These are phyloP conservation scores for Physcia stellaris DNA, from an alignment of 495 filamentous ascomycete genomes.

Conservation along the genomic window DNA sequence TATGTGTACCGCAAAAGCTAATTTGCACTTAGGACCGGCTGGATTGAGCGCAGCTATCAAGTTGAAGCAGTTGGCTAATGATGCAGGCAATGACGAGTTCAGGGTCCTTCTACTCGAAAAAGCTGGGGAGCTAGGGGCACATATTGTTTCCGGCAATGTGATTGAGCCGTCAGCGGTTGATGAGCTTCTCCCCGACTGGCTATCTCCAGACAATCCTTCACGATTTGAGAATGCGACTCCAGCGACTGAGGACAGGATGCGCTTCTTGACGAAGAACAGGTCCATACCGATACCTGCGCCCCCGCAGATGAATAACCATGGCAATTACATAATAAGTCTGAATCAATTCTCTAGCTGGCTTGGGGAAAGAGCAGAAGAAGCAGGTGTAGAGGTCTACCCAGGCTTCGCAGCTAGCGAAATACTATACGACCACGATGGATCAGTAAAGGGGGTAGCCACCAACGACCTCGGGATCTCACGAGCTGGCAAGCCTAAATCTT, in stretches of 20 bases:
- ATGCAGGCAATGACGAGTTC: constrained; percentile 92
- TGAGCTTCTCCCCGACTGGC: constrained; percentile 90
- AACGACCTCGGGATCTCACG: constrained; percentile 82
- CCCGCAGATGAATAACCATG: constrained; percentile 96
- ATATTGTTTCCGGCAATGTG: constrained; percentile 92
- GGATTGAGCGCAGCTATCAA: constrained; percentile 88
- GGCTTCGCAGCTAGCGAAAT: constrained; percentile 93
- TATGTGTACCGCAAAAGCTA: constrained; percentile 5
- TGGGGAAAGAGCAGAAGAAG: constrained; percentile 83
- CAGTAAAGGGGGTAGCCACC: constrained; percentile 87
- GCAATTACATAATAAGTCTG: constrained; percentile 93
- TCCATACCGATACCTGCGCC: constrained; percentile 73
- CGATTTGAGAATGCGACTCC: constrained; percentile 76
- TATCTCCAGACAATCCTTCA: constrained; percentile 69
- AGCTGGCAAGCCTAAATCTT: constrained; percentile 72
- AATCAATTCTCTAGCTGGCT: constrained; percentile 94
- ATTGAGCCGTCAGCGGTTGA: constrained; percentile 81
- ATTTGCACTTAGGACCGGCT: constrained; percentile 50
- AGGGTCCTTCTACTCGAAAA: constrained; percentile 89
- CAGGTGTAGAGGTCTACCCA: constrained; percentile 97
- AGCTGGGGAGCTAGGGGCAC: constrained; percentile 85
- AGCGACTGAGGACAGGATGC: constrained; percentile 74
- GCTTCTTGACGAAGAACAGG: constrained; percentile 76
- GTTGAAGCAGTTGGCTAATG: constrained; percentile 89
- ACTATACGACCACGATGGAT: constrained; percentile 68